Percentiles rank a stretch among this genome's conserved stretches.
Conservation (phyloP, 2,329 filamentous ascomycete genomes). For the Neofusicoccum cordaticola region DNA sequence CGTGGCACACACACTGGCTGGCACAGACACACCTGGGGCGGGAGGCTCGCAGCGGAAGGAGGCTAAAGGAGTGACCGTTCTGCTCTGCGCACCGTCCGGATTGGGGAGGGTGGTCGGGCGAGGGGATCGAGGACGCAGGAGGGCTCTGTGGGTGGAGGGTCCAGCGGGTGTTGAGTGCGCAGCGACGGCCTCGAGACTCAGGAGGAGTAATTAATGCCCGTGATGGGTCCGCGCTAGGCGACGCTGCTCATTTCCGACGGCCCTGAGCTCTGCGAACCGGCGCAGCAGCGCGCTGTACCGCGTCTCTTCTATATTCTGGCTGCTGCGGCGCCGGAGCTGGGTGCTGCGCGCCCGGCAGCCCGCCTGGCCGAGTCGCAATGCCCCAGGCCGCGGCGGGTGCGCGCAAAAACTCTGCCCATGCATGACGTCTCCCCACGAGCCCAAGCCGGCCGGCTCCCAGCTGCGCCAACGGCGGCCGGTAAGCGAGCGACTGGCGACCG, state of each 20-base stretch:
- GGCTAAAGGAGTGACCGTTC: conserved; percentile 17
- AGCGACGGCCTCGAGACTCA: not conserved
- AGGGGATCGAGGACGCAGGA: not conserved
- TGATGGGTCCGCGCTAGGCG: conserved; percentile 18
- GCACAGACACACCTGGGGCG: not conserved
- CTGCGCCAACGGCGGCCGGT: conserved; percentile 4
- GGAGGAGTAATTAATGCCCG: conserved; percentile 18
- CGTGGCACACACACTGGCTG: conserved; percentile 5
- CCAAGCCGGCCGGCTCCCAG: not conserved
- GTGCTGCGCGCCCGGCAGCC: not conserved
- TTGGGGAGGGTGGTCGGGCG: conserved; percentile 5
- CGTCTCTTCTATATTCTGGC: not conserved
- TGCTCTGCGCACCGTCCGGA: conserved; percentile 13
- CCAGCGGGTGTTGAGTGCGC: conserved; percentile 6
- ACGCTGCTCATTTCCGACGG: conserved; percentile 16
- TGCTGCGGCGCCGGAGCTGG: not conserved
- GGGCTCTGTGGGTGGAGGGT: not conserved
- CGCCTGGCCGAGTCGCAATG: not conserved
- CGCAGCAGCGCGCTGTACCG: not conserved
- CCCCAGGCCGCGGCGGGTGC: not conserved
- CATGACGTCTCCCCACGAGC: conserved; percentile 14
- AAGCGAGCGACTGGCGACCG: not conserved
- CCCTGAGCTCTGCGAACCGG: not conserved
- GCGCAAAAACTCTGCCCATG: conserved; percentile 16
- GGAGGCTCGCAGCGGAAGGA: not conserved